These are phyloP conservation scores for Recurvomyces mirabilis DNA, from an alignment of 495 filamentous ascomycete species.

Conservation along the genomic window DNA sequence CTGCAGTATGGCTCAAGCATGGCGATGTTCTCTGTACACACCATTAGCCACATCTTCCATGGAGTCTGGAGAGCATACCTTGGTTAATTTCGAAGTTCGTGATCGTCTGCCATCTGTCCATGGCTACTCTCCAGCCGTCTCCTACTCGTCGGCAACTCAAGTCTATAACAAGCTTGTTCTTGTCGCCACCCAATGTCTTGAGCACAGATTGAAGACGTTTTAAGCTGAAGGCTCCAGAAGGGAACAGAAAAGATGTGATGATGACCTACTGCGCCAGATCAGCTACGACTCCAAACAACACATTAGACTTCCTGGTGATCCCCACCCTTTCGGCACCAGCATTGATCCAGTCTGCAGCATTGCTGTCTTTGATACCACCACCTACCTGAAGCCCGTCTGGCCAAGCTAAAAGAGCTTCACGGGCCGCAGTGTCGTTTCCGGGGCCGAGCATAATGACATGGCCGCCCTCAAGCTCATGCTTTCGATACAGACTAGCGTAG, in stretches of 20 bases:
- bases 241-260: slow-evolving; percentile 78
- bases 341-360: slow-evolving; percentile 77
- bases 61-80: slow-evolving; percentile 39
- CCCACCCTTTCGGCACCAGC: slow-evolving; percentile 81
- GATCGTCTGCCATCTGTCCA: slow-evolving; percentile 96
- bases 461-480: slow-evolving; percentile 59
- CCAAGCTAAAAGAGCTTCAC: slow-evolving; percentile 66
- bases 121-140: slow-evolving; percentile 79
- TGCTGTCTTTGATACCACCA: slow-evolving; percentile 76
- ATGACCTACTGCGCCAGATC: slow-evolving; percentile 59
- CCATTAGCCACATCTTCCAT: background rate
- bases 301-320: slow-evolving; percentile 2
- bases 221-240: slow-evolving; percentile 65
- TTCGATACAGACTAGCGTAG: slow-evolving; percentile 68
- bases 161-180: slow-evolving; percentile 80
- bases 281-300: slow-evolving; percentile 3
- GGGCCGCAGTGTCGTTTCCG: slow-evolving; percentile 69
- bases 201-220: slow-evolving; percentile 61
- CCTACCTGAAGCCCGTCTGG: slow-evolving; percentile 70
- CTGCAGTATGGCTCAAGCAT: slow-evolving; percentile 78
- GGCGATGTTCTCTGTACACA: slow-evolving; percentile 58
- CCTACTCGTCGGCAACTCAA: slow-evolving; percentile 72
- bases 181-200: slow-evolving; percentile 56
- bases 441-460: slow-evolving; percentile 95
- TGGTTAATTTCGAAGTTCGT: slow-evolving; percentile 88